These are phyloP conservation scores for Prunus dulcis DNA, from an alignment of 306 rosid species.

Conservation along the genomic window DNA sequence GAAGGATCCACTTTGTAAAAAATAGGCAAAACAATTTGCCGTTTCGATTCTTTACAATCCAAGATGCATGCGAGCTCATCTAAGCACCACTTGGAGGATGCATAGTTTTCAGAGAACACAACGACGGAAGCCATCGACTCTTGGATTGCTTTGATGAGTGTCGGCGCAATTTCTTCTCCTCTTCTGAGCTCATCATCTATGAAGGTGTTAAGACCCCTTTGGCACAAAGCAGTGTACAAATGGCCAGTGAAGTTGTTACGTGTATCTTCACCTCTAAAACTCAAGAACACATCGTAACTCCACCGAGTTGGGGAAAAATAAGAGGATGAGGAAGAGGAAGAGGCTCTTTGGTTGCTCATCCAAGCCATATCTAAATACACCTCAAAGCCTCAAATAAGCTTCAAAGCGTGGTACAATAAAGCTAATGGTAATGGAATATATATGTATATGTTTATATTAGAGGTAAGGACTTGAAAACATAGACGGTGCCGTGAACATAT, in stretches of 20 bases:
- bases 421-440: too few species aligned
- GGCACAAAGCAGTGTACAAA: slow-evolving; percentile 1
- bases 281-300: slow-evolving; percentile 12
- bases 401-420: too few species aligned
- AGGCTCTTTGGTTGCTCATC: not conserved
- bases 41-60: not conserved
- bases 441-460: too few species aligned
- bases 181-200: not conserved
- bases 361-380: too few species aligned
- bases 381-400: too few species aligned
- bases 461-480: too few species aligned
- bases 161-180: slow-evolving; percentile 4
- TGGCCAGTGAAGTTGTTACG: not conserved
- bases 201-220: slow-evolving; percentile 9
- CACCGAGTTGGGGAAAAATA: not conserved
- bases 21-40: slow-evolving; percentile 9
- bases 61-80: not conserved
- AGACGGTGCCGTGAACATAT: too few species aligned
- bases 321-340: not conserved
- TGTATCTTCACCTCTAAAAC: slow-evolving; percentile 7
- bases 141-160: not conserved
- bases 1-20: not conserved
- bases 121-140: not conserved
- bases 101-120: not conserved
- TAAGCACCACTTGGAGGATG: not conserved